Percentiles rank a stretch among this genome's conserved stretches.
Evolutionary conservation across 305 asterid species (phyloP).

Genomic region (Salvia sclarea): DNA sequence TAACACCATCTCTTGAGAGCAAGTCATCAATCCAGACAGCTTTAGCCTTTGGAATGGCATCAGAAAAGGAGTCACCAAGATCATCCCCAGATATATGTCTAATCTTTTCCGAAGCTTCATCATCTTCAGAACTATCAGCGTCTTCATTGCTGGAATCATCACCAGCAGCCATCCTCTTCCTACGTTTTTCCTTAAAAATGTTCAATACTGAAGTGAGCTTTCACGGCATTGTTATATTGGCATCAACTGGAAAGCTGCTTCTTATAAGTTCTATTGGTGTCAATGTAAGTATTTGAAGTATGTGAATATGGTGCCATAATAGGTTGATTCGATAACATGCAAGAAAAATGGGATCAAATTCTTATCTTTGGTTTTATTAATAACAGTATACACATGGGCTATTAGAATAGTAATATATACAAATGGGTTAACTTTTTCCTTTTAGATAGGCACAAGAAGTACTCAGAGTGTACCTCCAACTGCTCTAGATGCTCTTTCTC

Average conservation of each 20-base stretch:
- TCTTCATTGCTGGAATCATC: conserved; percentile 77
- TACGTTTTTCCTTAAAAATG: conserved; percentile 74
- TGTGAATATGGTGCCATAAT: not conserved
- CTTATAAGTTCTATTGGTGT: not conserved
- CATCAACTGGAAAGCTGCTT: conserved; percentile 4
- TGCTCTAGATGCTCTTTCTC: conserved; percentile 88
- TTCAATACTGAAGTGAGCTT: conserved; percentile 28
- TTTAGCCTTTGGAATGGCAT: conserved; percentile 45
- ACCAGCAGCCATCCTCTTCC: conserved; percentile 73
- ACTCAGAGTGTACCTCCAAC: conserved; percentile 66
- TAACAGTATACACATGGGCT: not conserved
- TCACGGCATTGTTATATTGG: conserved; percentile 1
- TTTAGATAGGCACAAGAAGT: not conserved
- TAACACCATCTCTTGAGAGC: conserved; percentile 42
- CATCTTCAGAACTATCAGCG: conserved; percentile 51
- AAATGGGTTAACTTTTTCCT: not conserved
- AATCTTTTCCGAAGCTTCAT: conserved; percentile 39
- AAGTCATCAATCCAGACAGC: conserved; percentile 66
- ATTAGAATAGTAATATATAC: not conserved
- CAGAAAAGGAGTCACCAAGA: conserved; percentile 82
- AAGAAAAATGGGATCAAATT: not conserved
- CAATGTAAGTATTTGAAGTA: not conserved
- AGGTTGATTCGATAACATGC: not conserved
- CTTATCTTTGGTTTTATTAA: not conserved
- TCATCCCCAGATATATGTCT: conserved; percentile 88